These are phyloP conservation scores for Sclerotinia sclerotiorum DNA, from an alignment of 2,329 filamentous ascomycete genomes.

Conservation along the genomic window DNA sequence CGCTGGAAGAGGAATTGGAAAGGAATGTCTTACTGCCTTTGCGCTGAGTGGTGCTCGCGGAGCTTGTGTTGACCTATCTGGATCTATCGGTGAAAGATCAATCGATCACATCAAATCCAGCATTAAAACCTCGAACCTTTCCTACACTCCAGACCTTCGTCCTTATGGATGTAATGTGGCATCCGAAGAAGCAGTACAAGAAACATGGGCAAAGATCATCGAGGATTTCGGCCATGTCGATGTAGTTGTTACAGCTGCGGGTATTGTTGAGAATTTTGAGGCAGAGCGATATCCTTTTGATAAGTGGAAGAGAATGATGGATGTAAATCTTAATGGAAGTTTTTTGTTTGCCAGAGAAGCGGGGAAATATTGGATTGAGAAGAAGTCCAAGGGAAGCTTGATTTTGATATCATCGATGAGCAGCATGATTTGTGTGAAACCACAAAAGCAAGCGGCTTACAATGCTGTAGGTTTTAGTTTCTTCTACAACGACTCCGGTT, in stretches of 20 bases:
- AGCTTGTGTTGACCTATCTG: constrained; percentile 33
- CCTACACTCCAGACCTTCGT: constrained; percentile 38
- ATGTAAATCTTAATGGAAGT: constrained; percentile 43
- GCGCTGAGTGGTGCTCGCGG: constrained; percentile 35
- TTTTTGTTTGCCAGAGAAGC: constrained; percentile 43
- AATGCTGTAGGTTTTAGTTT: constrained; percentile 38
- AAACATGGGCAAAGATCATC: constrained; percentile 42
- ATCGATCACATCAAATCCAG: constrained; percentile 39
- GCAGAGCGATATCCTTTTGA: constrained; percentile 41
- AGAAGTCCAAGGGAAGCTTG: constrained; percentile 37
- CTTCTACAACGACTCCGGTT: neutral
- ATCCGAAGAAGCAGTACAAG: constrained; percentile 42
- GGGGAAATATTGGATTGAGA: constrained; percentile 42
- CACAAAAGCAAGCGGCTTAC: constrained; percentile 43
- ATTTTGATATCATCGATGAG: constrained; percentile 40
- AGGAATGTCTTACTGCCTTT: constrained; percentile 48
- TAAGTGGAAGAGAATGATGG: constrained; percentile 42
- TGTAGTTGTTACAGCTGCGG: constrained; percentile 45
- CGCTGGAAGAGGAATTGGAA: constrained; percentile 52
- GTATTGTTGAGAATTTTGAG: constrained; percentile 42
- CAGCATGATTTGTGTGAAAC: constrained; percentile 39
- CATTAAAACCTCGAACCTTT: constrained; percentile 30
- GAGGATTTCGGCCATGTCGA: constrained; percentile 43
- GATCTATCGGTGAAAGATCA: constrained; percentile 31
- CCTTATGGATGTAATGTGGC: constrained; percentile 45